Evolutionary conservation across 192 early-diverging fungal species (phyloP).

Genomic region (Gorgonomyces haynaldii): DNA sequence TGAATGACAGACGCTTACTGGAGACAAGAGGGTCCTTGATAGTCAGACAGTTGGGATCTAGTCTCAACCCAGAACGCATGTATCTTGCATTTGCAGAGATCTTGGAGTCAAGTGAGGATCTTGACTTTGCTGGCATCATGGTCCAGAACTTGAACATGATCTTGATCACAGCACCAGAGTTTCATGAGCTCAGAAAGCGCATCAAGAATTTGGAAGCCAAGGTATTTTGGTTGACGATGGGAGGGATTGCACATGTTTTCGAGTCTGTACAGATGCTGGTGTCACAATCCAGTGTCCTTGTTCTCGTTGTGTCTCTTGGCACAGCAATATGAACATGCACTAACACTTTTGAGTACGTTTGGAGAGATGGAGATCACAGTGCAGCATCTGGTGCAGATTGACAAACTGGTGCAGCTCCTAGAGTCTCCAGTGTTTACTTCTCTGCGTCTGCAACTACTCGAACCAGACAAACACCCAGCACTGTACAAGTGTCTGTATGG

Average conservation of each 20-base stretch:
- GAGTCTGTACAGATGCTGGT: constrained; percentile 86
- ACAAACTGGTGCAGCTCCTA: constrained; percentile 94
- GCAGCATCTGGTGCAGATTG: constrained; percentile 85
- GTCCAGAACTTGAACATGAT: constrained; percentile 96
- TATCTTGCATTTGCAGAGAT: constrained; percentile 80
- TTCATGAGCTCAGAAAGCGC: constrained; percentile 64
- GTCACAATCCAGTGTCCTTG: constrained; percentile 88
- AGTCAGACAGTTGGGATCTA: constrained; percentile 84
- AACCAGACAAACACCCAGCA: constrained; percentile 79
- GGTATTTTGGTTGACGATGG: constrained; percentile 24
- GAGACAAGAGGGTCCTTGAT: constrained; percentile 86
- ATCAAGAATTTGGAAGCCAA: constrained; percentile 66
- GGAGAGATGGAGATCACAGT: constrained; percentile 92
- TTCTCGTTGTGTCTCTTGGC: constrained; percentile 90
- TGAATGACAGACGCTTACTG: constrained; percentile 71
- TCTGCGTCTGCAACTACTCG: constrained; percentile 83
- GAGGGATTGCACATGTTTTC: constrained; percentile 76
- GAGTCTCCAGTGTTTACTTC: constrained; percentile 98
- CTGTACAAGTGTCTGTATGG: constrained; percentile 91
- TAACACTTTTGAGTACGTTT: constrained; percentile 69
- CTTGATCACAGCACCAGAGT: constrained; percentile 87
- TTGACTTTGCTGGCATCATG: constrained; percentile 95
- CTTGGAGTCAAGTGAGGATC: constrained; percentile 58
- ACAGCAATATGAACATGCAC: constrained; percentile 91
- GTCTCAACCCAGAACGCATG: constrained; percentile 81